Conservation (phyloP, 495 filamentous ascomycete species). For the Penicillium goetzii region DNA sequence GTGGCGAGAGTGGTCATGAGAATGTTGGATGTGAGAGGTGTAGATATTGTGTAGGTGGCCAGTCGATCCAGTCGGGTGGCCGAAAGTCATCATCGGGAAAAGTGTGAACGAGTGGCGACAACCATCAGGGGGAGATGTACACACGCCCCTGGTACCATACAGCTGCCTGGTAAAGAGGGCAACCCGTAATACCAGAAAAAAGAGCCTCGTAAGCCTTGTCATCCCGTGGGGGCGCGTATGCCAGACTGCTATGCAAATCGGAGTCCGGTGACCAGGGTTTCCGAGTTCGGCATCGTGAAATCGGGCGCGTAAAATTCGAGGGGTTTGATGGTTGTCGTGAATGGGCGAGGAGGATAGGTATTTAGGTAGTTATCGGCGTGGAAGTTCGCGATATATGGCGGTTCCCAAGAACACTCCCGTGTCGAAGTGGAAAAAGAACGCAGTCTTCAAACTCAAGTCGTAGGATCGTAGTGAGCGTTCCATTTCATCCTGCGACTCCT, state of each 20-base stretch:
- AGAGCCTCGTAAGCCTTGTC: not conserved
- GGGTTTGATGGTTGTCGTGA: constrained; percentile 14
- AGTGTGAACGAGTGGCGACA: constrained; percentile 21
- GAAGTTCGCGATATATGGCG: constrained; percentile 6
- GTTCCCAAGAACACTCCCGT: constrained; percentile 11
- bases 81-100: constrained; percentile 17
- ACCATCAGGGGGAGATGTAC: constrained; percentile 11
- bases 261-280: not conserved
- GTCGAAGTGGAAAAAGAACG: constrained; percentile 5
- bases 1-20: constrained; percentile 17
- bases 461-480: constrained; percentile 11
- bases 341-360: constrained; percentile 14
- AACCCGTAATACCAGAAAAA: constrained; percentile 1
- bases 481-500: constrained; percentile 15
- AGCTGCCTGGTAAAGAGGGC: not conserved
- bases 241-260: constrained; percentile 1
- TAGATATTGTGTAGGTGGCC: constrained; percentile 15
- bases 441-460: constrained; percentile 9
- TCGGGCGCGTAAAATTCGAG: not conserved
- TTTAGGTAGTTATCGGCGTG: constrained; percentile 9
- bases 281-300: not conserved
- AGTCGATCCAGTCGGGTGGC: constrained; percentile 33
- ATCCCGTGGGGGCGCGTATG: not conserved
- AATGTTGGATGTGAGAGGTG: not conserved
- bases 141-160: not conserved